Evolutionary conservation across 306 rosid species (phyloP).

Genomic region (Lathyrus aphaca): DNA sequence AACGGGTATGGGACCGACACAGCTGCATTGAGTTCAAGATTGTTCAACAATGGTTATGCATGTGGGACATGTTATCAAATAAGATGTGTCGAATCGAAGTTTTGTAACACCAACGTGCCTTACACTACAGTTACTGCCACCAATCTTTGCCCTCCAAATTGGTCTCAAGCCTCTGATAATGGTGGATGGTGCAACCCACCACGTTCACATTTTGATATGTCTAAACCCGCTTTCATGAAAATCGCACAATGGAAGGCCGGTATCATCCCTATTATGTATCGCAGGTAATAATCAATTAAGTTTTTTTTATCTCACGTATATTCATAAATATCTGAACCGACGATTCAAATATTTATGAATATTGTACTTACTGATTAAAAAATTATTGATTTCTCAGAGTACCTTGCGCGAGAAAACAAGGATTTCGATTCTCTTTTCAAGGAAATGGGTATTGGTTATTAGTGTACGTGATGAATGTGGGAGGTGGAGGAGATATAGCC

Average conservation of each 20-base stretch:
- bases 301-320: background rate
- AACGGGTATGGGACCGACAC: constrained; percentile 86
- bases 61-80: constrained; percentile 87
- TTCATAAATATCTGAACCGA: no score
- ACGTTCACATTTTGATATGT: constrained; percentile 79
- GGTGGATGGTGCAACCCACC: constrained; percentile 99
- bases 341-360: no score
- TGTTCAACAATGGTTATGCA: constrained; percentile 84
- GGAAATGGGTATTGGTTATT: constrained; percentile 88
- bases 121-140: constrained; percentile 83
- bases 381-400: constrained; percentile 47
- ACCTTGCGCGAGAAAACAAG: constrained; percentile 61
- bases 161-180: constrained; percentile 63
- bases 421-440: constrained; percentile 73
- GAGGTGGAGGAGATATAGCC: constrained; percentile 82
- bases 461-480: constrained; percentile 91
- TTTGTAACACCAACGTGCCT: constrained; percentile 50
- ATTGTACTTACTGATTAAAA: background rate
- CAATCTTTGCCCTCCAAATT: constrained; percentile 86
- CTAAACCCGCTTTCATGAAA: constrained; percentile 94
- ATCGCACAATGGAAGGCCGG: constrained; percentile 79
- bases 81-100: constrained; percentile 60
- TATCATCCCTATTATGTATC: constrained; percentile 72
- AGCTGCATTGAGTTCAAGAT: constrained; percentile 74
- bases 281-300: constrained; percentile 52